Percentiles rank a stretch among this genome's conserved stretches.
phyloP scores from a whole-genome alignment of 257 asterid species.

The Nicotiana tomentosiformis region DNA sequence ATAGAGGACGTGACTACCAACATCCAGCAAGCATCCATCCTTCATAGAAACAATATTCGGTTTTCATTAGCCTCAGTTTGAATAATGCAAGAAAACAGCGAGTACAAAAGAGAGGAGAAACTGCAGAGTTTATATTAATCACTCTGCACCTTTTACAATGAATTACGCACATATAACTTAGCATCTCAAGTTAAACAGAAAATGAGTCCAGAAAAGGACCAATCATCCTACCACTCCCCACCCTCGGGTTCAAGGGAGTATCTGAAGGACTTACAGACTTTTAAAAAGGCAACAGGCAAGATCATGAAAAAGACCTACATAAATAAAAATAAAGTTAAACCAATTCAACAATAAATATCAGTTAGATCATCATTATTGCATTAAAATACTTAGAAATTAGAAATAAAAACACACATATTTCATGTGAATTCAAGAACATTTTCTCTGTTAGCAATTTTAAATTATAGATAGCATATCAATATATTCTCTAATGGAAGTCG shows the following conservation, averaged over 20 bases:
- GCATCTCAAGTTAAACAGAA: background rate
- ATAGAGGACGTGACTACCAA: slow-evolving; percentile 76
- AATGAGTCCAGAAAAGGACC: background rate
- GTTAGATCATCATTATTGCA: background rate
- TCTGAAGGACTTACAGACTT: background rate
- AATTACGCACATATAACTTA: background rate
- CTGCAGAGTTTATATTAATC: background rate
- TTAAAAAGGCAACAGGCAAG: background rate
- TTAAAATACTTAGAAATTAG: background rate
- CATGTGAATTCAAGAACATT: background rate
- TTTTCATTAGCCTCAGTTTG: slow-evolving; percentile 23
- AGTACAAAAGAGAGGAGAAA: background rate
- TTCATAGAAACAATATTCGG: slow-evolving; percentile 31
- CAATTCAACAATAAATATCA: background rate
- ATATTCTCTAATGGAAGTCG: background rate
- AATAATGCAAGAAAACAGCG: background rate
- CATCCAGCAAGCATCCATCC: slow-evolving; percentile 80
- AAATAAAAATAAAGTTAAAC: background rate
- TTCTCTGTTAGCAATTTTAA: background rate
- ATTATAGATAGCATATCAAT: background rate
- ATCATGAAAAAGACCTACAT: background rate
- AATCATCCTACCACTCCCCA: background rate
- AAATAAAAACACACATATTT: background rate
- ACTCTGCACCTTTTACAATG: background rate
- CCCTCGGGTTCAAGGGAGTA: background rate